Evolutionary conservation across 441 rosid species (phyloP), one percentile per base, ranked within the genome.

Genomic region (Metrosideros polymorpha): DNA sequence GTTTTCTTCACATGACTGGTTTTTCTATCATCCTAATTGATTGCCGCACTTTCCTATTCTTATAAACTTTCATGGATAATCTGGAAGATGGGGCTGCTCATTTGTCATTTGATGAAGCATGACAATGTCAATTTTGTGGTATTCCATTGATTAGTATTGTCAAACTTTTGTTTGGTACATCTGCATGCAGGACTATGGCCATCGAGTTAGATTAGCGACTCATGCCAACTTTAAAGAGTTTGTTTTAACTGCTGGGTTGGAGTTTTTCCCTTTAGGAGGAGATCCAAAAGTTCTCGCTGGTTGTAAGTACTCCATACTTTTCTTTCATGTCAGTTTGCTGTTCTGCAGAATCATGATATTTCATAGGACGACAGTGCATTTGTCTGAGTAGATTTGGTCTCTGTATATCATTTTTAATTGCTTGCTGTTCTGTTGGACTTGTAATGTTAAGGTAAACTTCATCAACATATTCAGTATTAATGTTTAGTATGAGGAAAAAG

Each of bases 231-330:
- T 98, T 90, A 96, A 95, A 89, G 99, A 98, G 88, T 98, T 98
- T 92, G 98, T 98, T 89, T 88, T 98, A 92, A 97, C 99, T 85
- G 95, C 99, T 90, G 99, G 99, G 82, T 91, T 98, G 93, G 99
- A 98, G 93, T 98, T 98, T 87, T 98, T 88, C 87, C 98, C 99
- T 86, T 85, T 98, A 87, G 99, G 99, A 1, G 99, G 99, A 89
- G 99, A 98, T 90, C 99, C 99, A 22, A 98, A 96, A 93, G 93
- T 98, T 89, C 95, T 98, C 55, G 99, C 99, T 29, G 98, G 94
- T 47, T 97, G 99, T 98, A 94, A 85, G 99, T 98, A 92, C 87
- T n/a, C 83, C 76, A 71, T 88, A 53, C 85, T 42, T 84, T 84
- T 83, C 42, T 45, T 82, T 25, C 43, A 49, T 83, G 83, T 35